Evolutionary conservation across 768 basidiomycete species (phyloP).

Genomic region (Sutorius australiensis): DNA sequence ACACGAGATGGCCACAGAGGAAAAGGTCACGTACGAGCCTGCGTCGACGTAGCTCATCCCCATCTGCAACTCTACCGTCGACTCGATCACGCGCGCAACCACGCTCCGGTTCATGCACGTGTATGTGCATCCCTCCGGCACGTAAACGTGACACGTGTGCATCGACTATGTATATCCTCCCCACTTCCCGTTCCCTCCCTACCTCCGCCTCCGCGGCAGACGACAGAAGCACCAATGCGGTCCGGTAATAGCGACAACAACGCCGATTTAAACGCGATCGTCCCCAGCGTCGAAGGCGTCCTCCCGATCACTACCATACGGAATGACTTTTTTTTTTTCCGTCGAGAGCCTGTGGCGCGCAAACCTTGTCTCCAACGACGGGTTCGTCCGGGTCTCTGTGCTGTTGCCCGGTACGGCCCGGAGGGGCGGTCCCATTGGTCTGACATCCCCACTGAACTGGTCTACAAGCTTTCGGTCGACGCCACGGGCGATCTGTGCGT

Average conservation of each 20-base stretch:
- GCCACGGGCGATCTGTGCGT: conserved; percentile 14
- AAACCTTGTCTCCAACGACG: conserved; percentile 12
- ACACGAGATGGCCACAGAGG: conserved; percentile 7
- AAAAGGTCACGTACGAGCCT: neutral
- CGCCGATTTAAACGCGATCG: conserved; percentile 1
- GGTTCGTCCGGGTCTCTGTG: conserved; percentile 14
- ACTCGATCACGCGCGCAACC: conserved; percentile 8
- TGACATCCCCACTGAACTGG: neutral
- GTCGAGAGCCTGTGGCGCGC: conserved; percentile 10
- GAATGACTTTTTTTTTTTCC: conserved; percentile 12
- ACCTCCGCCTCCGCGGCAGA: neutral
- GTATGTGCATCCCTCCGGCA: neutral
- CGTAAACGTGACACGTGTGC: conserved; percentile 10
- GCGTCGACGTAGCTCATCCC: conserved; percentile 11
- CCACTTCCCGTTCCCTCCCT: neutral
- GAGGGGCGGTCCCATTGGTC: neutral
- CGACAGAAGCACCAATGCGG: too few species aligned
- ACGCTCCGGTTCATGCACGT: conserved; percentile 24
- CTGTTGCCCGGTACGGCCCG: neutral
- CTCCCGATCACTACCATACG: conserved; percentile 6
- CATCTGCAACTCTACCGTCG: conserved; percentile 9
- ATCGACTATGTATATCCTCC: conserved; percentile 17
- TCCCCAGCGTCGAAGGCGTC: conserved; percentile 1
- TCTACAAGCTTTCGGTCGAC: conserved; percentile 17
- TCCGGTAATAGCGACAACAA: neutral